A percentile compares a stretch with the other conserved stretches of the same genome.
Evolutionary conservation across 108 stramenopile species (phyloP).

Genomic region (Skeletonema marinoi): DNA sequence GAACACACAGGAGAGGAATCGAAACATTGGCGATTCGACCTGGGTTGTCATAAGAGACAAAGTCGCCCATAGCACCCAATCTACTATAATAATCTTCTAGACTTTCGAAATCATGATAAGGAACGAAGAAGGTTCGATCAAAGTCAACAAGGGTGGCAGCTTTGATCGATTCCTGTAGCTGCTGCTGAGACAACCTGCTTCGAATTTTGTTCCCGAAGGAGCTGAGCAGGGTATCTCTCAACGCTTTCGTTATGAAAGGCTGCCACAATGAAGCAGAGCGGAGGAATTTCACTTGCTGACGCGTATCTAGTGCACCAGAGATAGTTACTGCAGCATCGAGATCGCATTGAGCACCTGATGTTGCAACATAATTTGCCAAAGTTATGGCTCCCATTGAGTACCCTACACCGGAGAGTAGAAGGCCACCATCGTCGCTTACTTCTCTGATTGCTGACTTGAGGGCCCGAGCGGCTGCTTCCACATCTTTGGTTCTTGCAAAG

Average conservation of each 20-base stretch:
- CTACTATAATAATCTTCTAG: slow-evolving; percentile 67
- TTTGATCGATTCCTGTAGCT: slow-evolving; percentile 58
- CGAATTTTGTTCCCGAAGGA: slow-evolving; percentile 63
- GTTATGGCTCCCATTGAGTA: slow-evolving; percentile 88
- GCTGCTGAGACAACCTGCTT: slow-evolving; percentile 36
- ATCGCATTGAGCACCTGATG: slow-evolving; percentile 54
- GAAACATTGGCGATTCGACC: slow-evolving; percentile 67
- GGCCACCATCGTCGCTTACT: neutral
- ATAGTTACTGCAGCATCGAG: slow-evolving; percentile 77
- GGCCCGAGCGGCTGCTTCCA: slow-evolving; percentile 60
- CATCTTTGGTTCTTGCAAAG: slow-evolving; percentile 84
- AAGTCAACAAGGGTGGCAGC: slow-evolving; percentile 61
- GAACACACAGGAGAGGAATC: slow-evolving; percentile 66
- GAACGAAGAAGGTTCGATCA: slow-evolving; percentile 62
- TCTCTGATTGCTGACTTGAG: slow-evolving; percentile 50
- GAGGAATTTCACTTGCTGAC: slow-evolving; percentile 51
- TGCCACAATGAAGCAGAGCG: slow-evolving; percentile 89
- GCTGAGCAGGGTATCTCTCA: slow-evolving; percentile 63
- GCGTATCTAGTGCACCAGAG: slow-evolving; percentile 79
- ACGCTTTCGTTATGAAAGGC: slow-evolving; percentile 76
- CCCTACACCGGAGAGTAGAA: slow-evolving; percentile 64
- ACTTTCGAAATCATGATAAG: slow-evolving; percentile 71
- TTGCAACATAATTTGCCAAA: slow-evolving; percentile 82
- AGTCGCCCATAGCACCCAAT: slow-evolving; percentile 74
- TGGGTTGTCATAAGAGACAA: slow-evolving; percentile 19